Conservation (phyloP, 139 green algal species). For the Micromonas pusilla region DNA sequence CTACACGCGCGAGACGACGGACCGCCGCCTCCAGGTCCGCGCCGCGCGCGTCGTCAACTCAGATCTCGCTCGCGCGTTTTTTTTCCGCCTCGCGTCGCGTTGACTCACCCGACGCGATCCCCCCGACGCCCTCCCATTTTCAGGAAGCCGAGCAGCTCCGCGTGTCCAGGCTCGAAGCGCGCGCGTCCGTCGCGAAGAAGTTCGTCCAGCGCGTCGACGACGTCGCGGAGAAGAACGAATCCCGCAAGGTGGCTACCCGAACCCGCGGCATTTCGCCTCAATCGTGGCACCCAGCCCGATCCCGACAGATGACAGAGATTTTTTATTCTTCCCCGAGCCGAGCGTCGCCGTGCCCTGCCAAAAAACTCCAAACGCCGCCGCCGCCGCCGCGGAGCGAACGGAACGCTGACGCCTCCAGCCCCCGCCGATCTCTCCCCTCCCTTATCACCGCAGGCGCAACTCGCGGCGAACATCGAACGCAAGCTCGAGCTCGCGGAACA, state of each 20-base stretch:
- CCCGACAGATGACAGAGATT: too few relatives aligned
- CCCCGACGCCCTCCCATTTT: too few relatives aligned
- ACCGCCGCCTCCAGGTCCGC: neutral
- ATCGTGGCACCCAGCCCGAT: neutral
- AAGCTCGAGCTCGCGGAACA: neutral
- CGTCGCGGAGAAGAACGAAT: neutral
- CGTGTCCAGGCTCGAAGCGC: neutral
- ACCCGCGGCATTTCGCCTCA: neutral
- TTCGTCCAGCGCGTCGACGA: neutral
- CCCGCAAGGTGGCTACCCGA: neutral
- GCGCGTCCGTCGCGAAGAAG: neutral
- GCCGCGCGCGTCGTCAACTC: neutral
- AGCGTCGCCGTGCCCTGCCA: too few relatives aligned
- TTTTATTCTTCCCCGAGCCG: too few relatives aligned
- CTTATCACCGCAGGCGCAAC: neutral
- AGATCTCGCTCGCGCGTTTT: neutral
- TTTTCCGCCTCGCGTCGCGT: neutral
- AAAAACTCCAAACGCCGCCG: too few relatives aligned
- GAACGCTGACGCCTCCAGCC: too few relatives aligned
- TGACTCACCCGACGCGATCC: neutral
- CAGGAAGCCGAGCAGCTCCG: neutral
- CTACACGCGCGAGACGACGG: neutral
- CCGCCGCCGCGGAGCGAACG: too few relatives aligned
- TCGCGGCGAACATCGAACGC: neutral
- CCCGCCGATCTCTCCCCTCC: neutral